Conservation (phyloP, 2,329 filamentous ascomycete species). For the Fusarium sp. region DNA sequence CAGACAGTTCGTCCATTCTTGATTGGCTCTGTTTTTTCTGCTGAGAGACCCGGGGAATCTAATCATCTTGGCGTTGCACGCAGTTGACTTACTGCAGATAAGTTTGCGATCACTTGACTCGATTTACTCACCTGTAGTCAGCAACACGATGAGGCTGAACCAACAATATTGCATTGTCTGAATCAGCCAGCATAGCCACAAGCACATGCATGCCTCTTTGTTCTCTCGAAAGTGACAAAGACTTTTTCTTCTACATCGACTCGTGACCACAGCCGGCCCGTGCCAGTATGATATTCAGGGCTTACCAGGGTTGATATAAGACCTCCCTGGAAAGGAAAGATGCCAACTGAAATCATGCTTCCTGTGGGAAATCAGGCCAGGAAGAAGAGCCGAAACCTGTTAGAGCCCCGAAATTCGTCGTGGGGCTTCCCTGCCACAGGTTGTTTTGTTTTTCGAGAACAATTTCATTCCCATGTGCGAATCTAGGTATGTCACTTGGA, state of each 20-base stretch:
- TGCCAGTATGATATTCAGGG: conserved; percentile 22
- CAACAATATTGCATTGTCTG: conserved; percentile 1
- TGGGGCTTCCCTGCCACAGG: conserved; percentile 14
- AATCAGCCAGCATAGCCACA: conserved; percentile 21
- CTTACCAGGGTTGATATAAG: conserved; percentile 17
- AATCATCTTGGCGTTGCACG: conserved; percentile 30
- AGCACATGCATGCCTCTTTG: conserved; percentile 16
- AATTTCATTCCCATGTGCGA: conserved; percentile 12
- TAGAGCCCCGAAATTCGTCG: conserved; percentile 34
- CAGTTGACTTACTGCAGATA: conserved; percentile 26
- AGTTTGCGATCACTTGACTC: conserved; percentile 25
- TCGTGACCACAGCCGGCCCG: conserved; percentile 31
- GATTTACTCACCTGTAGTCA: conserved; percentile 17
- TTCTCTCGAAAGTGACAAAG: conserved; percentile 8
- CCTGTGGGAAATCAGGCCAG: conserved; percentile 19
- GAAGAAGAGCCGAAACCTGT: conserved; percentile 36
- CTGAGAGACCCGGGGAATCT: conserved; percentile 9
- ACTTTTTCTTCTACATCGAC: conserved; percentile 4
- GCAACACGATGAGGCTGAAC: conserved; percentile 16
- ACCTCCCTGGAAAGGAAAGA: conserved; percentile 35
- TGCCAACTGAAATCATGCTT: conserved; percentile 21
- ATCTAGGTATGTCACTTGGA: background rate
- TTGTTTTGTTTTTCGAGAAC: conserved; percentile 18
- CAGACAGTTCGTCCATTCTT: conserved; percentile 16
- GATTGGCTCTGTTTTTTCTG: conserved; percentile 11